Evolutionary conservation across 768 basidiomycete species (phyloP), one percentile per base, ranked within the genome.

Genomic region (Tephrocybe sp.): DNA sequence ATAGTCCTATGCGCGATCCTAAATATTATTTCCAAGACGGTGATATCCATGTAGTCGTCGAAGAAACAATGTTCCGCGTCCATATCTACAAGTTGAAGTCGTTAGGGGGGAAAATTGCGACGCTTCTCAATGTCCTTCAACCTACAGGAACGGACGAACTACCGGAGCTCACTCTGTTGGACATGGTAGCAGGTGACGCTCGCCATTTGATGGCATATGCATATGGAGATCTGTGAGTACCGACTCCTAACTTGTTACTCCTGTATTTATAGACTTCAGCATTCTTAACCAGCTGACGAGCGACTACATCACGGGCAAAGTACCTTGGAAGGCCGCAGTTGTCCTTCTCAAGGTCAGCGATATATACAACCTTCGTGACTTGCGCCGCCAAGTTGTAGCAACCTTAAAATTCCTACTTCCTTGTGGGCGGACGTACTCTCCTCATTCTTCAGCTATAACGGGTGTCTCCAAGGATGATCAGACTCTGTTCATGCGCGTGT

Each of bases 21-120:
- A 54, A 49, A 16, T 62, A 60, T 41, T 62, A 57, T 34, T 51
- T 58, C 21, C 40, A 51, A 11, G 59, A 62, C 18, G 63, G 61
- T 5, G 62, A 66, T 30, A 53, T 64, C 15, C 53, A 59, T 19
- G 39, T 63, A 18, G 45, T 40, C n/a, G 42, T 58, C 18, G 58
- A 48, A 15, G 36, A 40, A 24, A 60, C 54, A 16, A 15, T 62
- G 30, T 66, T 66, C 36, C 51, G 58, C 15, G 54, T 60, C 13
- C 59, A 60, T 30, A 21, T 18, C 15, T 24, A 54, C 12, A 59
- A 56, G n/a, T 37, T 62, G 13, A 19, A 16, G 16, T 24, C 25
- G 1, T 38, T 56, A 11, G 55, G 48, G 16, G 62, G 60, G 13
- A 34, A 61, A 9, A 60, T 64, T 31, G 44, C 40, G 2, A 50